Evolutionary conservation across 495 filamentous ascomycete species (phyloP).

Genomic region (Podospora pseudopauciseta): DNA sequence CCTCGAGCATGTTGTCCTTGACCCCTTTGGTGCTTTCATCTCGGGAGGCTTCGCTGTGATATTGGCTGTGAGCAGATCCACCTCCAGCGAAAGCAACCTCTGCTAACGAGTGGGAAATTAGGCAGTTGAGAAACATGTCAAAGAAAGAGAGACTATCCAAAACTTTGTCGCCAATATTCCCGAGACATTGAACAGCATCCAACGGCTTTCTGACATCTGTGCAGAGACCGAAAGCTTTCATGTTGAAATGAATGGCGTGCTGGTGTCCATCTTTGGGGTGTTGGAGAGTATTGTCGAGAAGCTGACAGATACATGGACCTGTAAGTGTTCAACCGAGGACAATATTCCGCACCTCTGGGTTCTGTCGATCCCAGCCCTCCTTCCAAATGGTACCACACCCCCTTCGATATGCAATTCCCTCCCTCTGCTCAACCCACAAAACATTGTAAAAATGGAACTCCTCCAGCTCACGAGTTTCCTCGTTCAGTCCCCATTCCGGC

Average conservation of each 20-base stretch:
- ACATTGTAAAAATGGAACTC: neutral
- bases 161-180: conserved; percentile 19
- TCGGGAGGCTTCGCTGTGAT: conserved; percentile 22
- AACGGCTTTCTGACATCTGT: conserved; percentile 13
- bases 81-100: neutral
- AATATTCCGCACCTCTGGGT: neutral
- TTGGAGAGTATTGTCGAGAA: conserved; percentile 20
- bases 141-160: conserved; percentile 12
- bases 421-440: neutral
- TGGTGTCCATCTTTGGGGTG: conserved; percentile 19
- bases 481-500: neutral
- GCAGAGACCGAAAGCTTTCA: conserved; percentile 7
- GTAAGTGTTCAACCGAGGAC: neutral
- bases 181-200: conserved; percentile 12
- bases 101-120: neutral
- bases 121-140: conserved; percentile 19
- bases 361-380: neutral
- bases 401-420: neutral
- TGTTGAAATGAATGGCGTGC: conserved; percentile 9
- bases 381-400: neutral
- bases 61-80: conserved; percentile 12
- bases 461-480: neutral
- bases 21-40: conserved; percentile 21
- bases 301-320: conserved; percentile 12
- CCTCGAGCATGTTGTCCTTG: neutral